Evolutionary conservation across 306 rosid species (phyloP).

Genomic region (Casuarina glauca): DNA sequence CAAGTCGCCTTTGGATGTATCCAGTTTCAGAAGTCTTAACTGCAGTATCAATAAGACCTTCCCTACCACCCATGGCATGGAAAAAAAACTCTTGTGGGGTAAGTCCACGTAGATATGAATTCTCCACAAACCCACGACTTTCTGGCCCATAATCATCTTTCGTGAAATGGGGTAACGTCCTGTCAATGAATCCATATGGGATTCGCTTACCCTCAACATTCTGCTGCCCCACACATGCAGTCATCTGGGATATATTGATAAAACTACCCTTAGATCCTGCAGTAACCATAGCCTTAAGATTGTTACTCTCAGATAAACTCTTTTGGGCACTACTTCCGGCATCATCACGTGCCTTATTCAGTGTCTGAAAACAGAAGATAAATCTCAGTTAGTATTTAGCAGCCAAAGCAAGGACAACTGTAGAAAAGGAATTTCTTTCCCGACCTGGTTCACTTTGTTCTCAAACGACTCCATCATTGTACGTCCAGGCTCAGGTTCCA

Average conservation of each 20-base stretch:
- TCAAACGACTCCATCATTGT: conserved; percentile 98
- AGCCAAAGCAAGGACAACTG: conserved; percentile 1
- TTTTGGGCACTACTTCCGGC: conserved; percentile 97
- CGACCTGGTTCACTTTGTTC: conserved; percentile 95
- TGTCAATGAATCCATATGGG: conserved; percentile 92
- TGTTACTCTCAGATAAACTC: conserved; percentile 94
- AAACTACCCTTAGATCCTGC: conserved; percentile 99
- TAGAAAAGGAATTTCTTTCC: conserved; percentile 13
- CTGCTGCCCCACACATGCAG: conserved; percentile 99
- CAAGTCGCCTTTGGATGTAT: conserved; percentile 95
- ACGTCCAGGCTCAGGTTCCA: conserved; percentile 98
- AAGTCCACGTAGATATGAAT: conserved; percentile 92
- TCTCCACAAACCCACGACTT: conserved; percentile 99
- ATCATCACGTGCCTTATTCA: conserved; percentile 97
- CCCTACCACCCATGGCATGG: conserved; percentile 99
- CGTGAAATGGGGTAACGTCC: conserved; percentile 95
- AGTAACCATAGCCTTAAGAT: conserved; percentile 99
- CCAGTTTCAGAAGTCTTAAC: conserved; percentile 99
- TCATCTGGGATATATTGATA: conserved; percentile 98
- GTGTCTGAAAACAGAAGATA: conserved; percentile 42
- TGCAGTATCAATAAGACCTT: conserved; percentile 99
- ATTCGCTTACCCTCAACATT: conserved; percentile 99
- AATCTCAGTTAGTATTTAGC: conserved; percentile 21
- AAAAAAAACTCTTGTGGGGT: conserved; percentile 99
- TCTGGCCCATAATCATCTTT: conserved; percentile 97